Conservation (phyloP, 73 alveolate genomes). For the Halteria grandinella region DNA sequence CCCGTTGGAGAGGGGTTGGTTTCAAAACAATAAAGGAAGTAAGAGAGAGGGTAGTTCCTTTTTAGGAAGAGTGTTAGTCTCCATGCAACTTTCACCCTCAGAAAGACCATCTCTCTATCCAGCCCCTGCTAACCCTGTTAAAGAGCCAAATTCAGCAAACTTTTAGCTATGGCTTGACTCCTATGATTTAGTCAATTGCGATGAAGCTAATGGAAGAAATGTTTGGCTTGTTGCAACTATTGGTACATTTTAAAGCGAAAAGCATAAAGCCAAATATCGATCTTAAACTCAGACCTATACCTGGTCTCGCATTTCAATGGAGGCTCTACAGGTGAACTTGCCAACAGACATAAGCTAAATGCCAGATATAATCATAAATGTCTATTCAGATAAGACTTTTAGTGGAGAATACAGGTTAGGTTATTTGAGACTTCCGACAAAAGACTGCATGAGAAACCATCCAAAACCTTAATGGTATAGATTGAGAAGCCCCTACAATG, state of each 20-base stretch:
- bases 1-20: slow-evolving; percentile 75
- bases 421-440: slow-evolving; percentile 70
- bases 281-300: slow-evolving; percentile 33
- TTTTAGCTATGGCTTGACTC: slow-evolving; percentile 75
- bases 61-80: slow-evolving; percentile 88
- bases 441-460: slow-evolving; percentile 27
- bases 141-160: slow-evolving; percentile 79
- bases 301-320: slow-evolving; percentile 31
- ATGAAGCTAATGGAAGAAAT: slow-evolving; percentile 72
- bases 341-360: slow-evolving; percentile 78
- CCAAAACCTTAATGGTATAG: slow-evolving; percentile 67
- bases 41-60: slow-evolving; percentile 83
- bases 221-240: slow-evolving; percentile 71
- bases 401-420: slow-evolving; percentile 71
- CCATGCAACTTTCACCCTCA: slow-evolving; percentile 75
- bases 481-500: slow-evolving; percentile 47
- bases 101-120: slow-evolving; percentile 82
- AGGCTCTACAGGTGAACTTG: slow-evolving; percentile 63
- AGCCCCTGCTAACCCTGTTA: slow-evolving; percentile 70
- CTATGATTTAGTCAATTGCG: slow-evolving; percentile 77
- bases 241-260: slow-evolving; percentile 66
- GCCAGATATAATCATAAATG: slow-evolving; percentile 87
- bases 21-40: not conserved
- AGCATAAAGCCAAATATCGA: slow-evolving; percentile 68
- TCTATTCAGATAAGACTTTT: slow-evolving; percentile 70